These are phyloP conservation scores for Hyphopichia wangnamkhiaoensis DNA, from an alignment of 1,139 yeast species.

Conservation along the genomic window DNA sequence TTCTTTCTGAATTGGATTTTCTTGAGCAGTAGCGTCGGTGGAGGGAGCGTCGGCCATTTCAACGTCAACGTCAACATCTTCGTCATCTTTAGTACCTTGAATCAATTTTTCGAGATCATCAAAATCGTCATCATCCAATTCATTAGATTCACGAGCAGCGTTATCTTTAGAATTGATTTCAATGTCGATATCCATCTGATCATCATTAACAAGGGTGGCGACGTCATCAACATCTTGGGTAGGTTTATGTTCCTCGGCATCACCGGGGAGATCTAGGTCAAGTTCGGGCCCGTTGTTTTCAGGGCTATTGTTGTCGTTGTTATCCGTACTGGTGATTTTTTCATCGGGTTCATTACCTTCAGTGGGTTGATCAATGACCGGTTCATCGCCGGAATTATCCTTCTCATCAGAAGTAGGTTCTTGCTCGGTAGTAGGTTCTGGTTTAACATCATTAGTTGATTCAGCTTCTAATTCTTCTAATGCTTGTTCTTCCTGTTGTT, in stretches of 20 bases:
- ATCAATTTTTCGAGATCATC: neutral
- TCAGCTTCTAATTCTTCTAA: constrained; percentile 37
- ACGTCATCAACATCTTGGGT: neutral
- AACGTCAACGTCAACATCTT: neutral
- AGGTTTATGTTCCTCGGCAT: neutral
- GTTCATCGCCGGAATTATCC: too few relatives aligned
- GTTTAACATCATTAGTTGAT: constrained; percentile 32
- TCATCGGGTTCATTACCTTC: too few relatives aligned
- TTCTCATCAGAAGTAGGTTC: too few relatives aligned
- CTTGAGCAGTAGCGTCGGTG: neutral
- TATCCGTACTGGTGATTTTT: too few relatives aligned
- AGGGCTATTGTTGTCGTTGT: too few relatives aligned
- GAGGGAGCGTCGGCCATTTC: constrained; percentile 2
- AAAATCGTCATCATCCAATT: neutral
- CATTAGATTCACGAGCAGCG: neutral
- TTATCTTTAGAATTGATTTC: neutral
- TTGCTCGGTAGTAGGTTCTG: too few relatives aligned
- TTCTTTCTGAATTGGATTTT: neutral
- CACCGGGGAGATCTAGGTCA: too few relatives aligned
- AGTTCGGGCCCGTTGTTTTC: too few relatives aligned
- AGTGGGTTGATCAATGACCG: too few relatives aligned
- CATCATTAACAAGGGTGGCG: constrained; percentile 3
- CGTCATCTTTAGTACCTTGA: neutral
- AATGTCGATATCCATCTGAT: neutral
- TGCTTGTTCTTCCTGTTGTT: constrained; percentile 35